Evolutionary conservation across 2,329 filamentous ascomycete genomes (phyloP).

Genomic region (Cyphellophora europaea): DNA sequence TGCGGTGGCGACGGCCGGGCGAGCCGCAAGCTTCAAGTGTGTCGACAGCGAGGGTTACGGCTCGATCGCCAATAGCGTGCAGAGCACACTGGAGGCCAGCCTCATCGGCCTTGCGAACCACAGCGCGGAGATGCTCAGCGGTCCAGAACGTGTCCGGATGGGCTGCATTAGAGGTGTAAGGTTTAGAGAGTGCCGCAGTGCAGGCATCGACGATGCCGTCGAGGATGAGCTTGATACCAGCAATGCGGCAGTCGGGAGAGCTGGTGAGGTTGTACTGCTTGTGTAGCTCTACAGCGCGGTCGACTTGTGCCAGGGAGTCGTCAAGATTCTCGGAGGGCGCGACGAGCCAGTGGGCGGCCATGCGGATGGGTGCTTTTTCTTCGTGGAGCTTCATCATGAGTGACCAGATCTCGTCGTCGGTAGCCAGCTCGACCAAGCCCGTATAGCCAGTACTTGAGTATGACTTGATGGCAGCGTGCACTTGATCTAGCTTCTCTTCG

Average conservation of each 20-base stretch:
- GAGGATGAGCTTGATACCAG: slow-evolving; percentile 41
- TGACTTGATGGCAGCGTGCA: slow-evolving; percentile 31
- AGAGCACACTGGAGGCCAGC: slow-evolving; percentile 40
- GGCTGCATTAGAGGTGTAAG: slow-evolving; percentile 32
- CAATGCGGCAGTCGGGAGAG: slow-evolving; percentile 33
- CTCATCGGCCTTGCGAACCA: slow-evolving; percentile 33
- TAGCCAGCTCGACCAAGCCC: slow-evolving; percentile 43
- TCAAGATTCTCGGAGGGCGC: slow-evolving; percentile 29
- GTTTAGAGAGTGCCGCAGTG: slow-evolving; percentile 38
- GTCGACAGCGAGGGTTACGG: slow-evolving; percentile 37
- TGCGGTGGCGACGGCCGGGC: slow-evolving; percentile 36
- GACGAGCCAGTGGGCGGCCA: slow-evolving; percentile 42
- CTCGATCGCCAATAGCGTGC: slow-evolving; percentile 42
- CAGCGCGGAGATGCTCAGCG: slow-evolving; percentile 29
- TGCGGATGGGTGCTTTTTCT: slow-evolving; percentile 30
- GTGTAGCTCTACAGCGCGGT: slow-evolving; percentile 34
- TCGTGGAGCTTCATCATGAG: slow-evolving; percentile 31
- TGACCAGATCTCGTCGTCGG: slow-evolving; percentile 41
- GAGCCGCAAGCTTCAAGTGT: slow-evolving; percentile 30
- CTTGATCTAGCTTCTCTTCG: slow-evolving; percentile 32
- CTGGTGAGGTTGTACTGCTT: slow-evolving; percentile 29
- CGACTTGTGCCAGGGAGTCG: slow-evolving; percentile 32
- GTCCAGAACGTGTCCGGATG: slow-evolving; percentile 40
- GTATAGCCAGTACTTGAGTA: slow-evolving; percentile 40
- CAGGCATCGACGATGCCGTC: slow-evolving; percentile 44